These are phyloP conservation scores for Brassica nigra DNA, from an alignment of 345 rosid genomes.

Conservation along the genomic window DNA sequence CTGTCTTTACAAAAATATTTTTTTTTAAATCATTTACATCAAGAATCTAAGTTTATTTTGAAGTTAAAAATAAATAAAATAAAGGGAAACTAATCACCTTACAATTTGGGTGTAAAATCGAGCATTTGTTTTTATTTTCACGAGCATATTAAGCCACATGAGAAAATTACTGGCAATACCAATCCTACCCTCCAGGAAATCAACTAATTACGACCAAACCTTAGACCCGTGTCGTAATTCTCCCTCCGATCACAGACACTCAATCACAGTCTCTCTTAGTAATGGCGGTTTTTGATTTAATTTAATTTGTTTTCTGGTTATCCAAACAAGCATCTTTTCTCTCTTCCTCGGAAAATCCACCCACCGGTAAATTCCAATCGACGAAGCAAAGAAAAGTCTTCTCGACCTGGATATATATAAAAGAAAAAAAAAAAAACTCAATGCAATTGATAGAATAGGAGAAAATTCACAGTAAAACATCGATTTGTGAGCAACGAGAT, in stretches of 20 bases:
- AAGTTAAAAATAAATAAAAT: background rate
- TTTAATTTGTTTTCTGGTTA: constrained; percentile 12
- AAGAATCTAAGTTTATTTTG: background rate
- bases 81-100: background rate
- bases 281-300: constrained; percentile 30
- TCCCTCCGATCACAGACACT: constrained; percentile 28
- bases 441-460: constrained; percentile 6
- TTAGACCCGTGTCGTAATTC: constrained; percentile 31
- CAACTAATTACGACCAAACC: background rate
- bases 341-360: background rate
- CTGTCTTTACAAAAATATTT: background rate
- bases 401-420: background rate
- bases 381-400: constrained; percentile 23
- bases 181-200: background rate
- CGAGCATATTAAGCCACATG: constrained; percentile 7
- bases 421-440: background rate
- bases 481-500: constrained; percentile 31
- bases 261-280: constrained; percentile 24
- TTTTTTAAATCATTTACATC: background rate
- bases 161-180: background rate
- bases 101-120: background rate
- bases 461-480: background rate
- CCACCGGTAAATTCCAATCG: constrained; percentile 23
- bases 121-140: background rate
- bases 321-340: constrained; percentile 17